phyloP scores from a whole-genome alignment of 176 grass and related monocot genomes.

The Carex cristatella region DNA sequence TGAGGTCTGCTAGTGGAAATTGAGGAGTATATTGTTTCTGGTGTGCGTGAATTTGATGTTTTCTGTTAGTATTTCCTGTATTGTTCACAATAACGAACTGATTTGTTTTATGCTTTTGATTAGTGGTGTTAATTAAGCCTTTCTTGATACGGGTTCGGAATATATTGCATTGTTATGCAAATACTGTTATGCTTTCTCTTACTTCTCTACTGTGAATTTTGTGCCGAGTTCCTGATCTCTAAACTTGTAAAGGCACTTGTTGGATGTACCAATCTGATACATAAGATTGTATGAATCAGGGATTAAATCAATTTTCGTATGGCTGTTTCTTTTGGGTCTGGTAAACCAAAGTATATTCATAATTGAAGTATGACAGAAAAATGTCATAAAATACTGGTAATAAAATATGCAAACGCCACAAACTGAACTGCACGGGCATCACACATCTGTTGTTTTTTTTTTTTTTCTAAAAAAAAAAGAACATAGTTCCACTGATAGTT shows the following conservation, averaged over 20 bases:
- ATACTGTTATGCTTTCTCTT: background rate
- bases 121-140: constrained; percentile 1
- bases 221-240: background rate
- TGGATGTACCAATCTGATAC: background rate
- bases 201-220: background rate
- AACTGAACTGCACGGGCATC: background rate
- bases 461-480: background rate
- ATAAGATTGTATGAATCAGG: background rate
- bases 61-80: constrained; percentile 7
- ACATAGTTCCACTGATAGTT: background rate
- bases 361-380: background rate
- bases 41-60: constrained; percentile 15
- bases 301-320: background rate
- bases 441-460: no score
- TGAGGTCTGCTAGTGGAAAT: constrained; percentile 7
- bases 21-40: constrained; percentile 9
- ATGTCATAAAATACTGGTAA: background rate
- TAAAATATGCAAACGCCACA: background rate
- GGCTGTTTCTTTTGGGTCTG: background rate
- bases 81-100: background rate
- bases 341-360: background rate
- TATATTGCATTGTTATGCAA: background rate
- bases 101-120: background rate
- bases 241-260: background rate
- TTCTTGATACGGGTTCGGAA: background rate